Conservation (phyloP, 2,329 filamentous ascomycete species). For the Zarea fungicola region DNA sequence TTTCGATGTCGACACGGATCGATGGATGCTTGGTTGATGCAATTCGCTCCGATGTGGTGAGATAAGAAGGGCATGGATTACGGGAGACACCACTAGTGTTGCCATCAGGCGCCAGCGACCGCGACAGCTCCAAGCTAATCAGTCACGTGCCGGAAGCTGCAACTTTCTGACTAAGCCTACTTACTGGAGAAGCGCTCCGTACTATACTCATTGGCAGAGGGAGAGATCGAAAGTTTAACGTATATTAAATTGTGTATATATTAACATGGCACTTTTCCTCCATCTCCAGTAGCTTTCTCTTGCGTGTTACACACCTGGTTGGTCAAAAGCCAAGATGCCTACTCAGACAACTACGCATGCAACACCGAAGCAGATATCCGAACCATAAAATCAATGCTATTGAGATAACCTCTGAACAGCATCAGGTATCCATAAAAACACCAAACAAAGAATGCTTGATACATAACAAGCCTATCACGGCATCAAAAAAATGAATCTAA, state of each 20-base stretch:
- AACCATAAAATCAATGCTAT: slow-evolving; percentile 7
- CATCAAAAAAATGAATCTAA: slow-evolving; percentile 12
- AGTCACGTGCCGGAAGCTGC: slow-evolving; percentile 28
- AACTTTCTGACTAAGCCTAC: slow-evolving; percentile 10
- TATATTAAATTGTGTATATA: neutral
- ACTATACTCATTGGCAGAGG: neutral
- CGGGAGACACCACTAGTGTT: slow-evolving; percentile 26
- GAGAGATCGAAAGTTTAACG: neutral
- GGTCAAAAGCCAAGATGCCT: too few relatives aligned
- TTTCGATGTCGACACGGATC: slow-evolving; percentile 7
- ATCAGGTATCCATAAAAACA: slow-evolving; percentile 13
- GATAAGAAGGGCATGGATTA: slow-evolving; percentile 26
- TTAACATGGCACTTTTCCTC: neutral
- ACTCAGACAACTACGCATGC: neutral
- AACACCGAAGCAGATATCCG: slow-evolving; percentile 6
- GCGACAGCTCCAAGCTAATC: slow-evolving; percentile 32
- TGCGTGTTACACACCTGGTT: too few relatives aligned
- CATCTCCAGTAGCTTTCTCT: too few relatives aligned
- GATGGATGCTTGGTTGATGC: slow-evolving; percentile 19
- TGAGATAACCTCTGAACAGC: slow-evolving; percentile 10
- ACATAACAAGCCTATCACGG: slow-evolving; percentile 11
- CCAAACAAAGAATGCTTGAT: slow-evolving; percentile 15
- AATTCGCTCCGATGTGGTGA: slow-evolving; percentile 19
- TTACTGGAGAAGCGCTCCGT: too few relatives aligned
- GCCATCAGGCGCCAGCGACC: slow-evolving; percentile 40